phyloP scores from a whole-genome alignment of 306 rosid genomes.

The Inga oerstediana region DNA sequence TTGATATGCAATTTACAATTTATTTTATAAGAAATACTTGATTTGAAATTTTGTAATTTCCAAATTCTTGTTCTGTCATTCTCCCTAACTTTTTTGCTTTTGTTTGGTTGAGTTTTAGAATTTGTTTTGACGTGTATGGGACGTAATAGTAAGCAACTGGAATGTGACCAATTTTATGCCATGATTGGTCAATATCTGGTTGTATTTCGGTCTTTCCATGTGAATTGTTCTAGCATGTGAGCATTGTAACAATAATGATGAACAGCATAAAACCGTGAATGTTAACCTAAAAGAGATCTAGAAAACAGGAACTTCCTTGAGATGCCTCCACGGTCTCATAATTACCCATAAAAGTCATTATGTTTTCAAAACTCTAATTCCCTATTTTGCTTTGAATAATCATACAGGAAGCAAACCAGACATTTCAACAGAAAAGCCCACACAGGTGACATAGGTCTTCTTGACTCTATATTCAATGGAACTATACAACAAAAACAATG shows the following conservation, averaged over 20 bases:
- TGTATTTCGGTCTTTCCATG: background rate
- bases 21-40: too few relatives aligned
- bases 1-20: too few relatives aligned
- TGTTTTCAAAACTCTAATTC: background rate
- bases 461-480: background rate
- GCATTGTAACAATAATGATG: conserved; percentile 16
- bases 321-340: background rate
- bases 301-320: background rate
- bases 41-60: too few relatives aligned
- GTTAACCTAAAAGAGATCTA: background rate
- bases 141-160: background rate
- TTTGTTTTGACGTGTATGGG: conserved; percentile 12
- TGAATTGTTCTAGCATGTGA: conserved; percentile 16
- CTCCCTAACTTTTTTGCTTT: too few relatives aligned
- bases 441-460: background rate
- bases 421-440: background rate
- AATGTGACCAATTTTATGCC: conserved; percentile 12
- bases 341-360: background rate
- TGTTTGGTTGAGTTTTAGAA: background rate
- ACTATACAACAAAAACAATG: background rate
- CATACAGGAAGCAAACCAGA: background rate
- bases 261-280: conserved; percentile 28
- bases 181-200: background rate
- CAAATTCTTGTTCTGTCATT: too few relatives aligned
- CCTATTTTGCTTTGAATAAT: background rate